Conservation (phyloP, 116 monocot species). For the Trichopus zeylanicus region DNA sequence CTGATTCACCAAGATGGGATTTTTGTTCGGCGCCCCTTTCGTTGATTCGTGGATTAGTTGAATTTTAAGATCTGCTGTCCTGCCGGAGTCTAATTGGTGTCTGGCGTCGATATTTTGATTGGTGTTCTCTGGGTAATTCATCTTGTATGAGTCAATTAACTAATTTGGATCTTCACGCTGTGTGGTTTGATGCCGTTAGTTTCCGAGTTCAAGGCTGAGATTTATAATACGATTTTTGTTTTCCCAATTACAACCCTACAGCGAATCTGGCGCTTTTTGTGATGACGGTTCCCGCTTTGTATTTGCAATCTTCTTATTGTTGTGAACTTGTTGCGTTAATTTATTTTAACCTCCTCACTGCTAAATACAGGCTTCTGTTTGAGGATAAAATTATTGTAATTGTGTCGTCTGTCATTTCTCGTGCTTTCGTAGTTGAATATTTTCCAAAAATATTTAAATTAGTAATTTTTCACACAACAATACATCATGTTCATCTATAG, state of each 20-base stretch:
- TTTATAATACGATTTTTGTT: no score
- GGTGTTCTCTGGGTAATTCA: not conserved
- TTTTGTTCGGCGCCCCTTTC: not conserved
- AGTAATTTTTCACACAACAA: no score
- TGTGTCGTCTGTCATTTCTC: no score
- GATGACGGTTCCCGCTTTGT: not conserved
- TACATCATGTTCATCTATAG: no score
- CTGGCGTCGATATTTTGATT: not conserved
- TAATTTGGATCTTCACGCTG: not conserved
- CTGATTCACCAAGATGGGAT: not conserved
- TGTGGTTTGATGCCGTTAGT: not conserved
- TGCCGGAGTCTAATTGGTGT: not conserved
- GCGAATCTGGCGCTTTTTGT: not conserved
- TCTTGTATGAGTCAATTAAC: not conserved
- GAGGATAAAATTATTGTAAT: not conserved
- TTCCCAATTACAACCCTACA: not conserved
- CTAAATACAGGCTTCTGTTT: not conserved
- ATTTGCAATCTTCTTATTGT: not conserved
- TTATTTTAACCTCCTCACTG: not conserved
- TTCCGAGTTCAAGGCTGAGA: no score
- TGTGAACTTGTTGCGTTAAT: no score
- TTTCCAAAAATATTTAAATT: no score
- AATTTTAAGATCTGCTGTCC: not conserved
- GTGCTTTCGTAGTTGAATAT: no score
- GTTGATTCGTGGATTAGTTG: not conserved